A percentile compares a stretch with the other conserved stretches of the same genome.
Conservation (phyloP, 1,284 basidiomycete genomes). For the Baeospora myosura region DNA sequence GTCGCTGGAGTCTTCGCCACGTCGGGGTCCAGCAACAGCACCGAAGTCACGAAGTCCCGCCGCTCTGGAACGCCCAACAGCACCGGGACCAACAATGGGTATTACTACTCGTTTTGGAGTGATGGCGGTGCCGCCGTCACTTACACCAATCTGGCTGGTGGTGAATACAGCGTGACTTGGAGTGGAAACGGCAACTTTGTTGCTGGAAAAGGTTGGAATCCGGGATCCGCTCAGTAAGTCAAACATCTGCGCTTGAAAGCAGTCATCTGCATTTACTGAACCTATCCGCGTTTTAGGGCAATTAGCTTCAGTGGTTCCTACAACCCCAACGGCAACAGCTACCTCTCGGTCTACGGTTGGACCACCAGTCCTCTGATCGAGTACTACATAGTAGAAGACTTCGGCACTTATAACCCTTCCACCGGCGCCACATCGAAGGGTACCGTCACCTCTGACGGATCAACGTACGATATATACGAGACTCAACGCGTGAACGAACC, state of each 20-base stretch:
- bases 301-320: slow-evolving; percentile 26
- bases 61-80: slow-evolving; percentile 12
- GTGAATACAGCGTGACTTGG: slow-evolving; percentile 19
- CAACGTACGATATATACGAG: slow-evolving; percentile 10
- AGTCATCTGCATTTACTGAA: background rate
- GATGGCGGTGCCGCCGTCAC: slow-evolving; percentile 19
- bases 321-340: slow-evolving; percentile 29
- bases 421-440: slow-evolving; percentile 21
- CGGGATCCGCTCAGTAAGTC: slow-evolving; percentile 16
- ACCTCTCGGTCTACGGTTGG: slow-evolving; percentile 32
- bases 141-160: slow-evolving; percentile 22
- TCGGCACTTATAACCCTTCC: slow-evolving; percentile 31
- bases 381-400: slow-evolving; percentile 34
- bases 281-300: slow-evolving; percentile 13
- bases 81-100: slow-evolving; percentile 15
- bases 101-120: slow-evolving; percentile 17
- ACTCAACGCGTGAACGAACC: slow-evolving; percentile 9
- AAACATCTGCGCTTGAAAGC: background rate
- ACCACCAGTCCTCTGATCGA: slow-evolving; percentile 30
- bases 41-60: background rate
- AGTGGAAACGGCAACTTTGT: slow-evolving; percentile 24
- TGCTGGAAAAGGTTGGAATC: slow-evolving; percentile 28
- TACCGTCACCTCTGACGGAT: slow-evolving; percentile 23
- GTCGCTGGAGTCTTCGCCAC: slow-evolving; percentile 2
- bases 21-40: background rate